Base-by-base conservation (phyloP, 2,329 filamentous ascomycete genomes). In the Aspergillus amoenus region DNA sequence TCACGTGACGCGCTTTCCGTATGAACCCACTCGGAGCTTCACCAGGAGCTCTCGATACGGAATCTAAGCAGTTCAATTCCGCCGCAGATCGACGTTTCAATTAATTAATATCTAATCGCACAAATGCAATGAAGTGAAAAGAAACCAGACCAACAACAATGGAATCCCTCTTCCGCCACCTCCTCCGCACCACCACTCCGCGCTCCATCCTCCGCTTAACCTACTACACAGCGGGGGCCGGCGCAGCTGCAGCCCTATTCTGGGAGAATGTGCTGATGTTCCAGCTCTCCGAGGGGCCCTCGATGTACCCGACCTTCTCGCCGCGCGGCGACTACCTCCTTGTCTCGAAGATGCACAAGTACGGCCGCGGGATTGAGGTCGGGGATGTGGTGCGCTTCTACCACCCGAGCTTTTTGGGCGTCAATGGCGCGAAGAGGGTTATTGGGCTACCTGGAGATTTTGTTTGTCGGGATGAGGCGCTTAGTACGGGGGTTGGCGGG, bases 291-390 rank as follows among this genome's bases (percentile, higher is more conserved):
- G 79, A 80, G 24, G 93, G 93, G 2, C 86, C 91, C 3, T 93
- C 89, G 17, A 97, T 97, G 94, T 83, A 94, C 50, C 93, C 93
- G 7, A 96, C 91, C 0, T 86, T 97, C 59, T 79, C 82, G 22
- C 79, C 86, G 1, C 73, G 79, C 8, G 87, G 87, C 55, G 88
- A 93, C 68, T 86, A 80, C 73, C 80, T 93, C 46, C 72, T 93
- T 12, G 83, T 90, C 52, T 86, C 86, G 58, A 86, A 86, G 64
- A 77, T 80, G n/a, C 83, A 88, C 73, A 84, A 88, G 6, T 80
- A 84, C 30, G 93, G 93, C 4, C 84, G 88, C 21, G 80, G 78
- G 12, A 74, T 90, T 34, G 69, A 76, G 49, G 87, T 96, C n/a
- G 94, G 94, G 27, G 94, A 99, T 74, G 76, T 97, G 11, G 86